Percentiles rank a stretch among this genome's conserved stretches.
Conservation (phyloP, 2,329 filamentous ascomycete species). For the Chaetomiaceae sp. region DNA sequence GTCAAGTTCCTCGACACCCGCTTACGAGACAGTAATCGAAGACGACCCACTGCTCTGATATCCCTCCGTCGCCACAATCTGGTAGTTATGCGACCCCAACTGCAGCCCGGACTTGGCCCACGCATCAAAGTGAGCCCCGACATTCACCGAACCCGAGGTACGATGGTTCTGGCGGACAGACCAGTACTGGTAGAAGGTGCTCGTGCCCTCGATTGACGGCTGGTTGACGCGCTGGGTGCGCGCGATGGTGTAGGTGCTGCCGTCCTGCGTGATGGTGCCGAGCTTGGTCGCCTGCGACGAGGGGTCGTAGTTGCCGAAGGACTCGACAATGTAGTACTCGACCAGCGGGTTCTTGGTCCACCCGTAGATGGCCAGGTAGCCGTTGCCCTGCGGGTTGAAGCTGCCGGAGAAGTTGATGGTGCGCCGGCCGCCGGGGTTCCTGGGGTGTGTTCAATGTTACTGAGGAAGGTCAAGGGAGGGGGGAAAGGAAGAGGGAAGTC, state of each 20-base stretch:
- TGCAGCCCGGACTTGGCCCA: conserved; percentile 44
- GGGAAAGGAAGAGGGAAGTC: no score
- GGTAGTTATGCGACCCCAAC: conserved; percentile 47
- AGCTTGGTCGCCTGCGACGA: conserved; percentile 31
- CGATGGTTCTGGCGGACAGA: conserved; percentile 41
- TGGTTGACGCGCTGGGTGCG: conserved; percentile 27
- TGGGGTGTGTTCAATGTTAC: not conserved
- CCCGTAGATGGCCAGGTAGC: conserved; percentile 33
- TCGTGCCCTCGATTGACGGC: not conserved
- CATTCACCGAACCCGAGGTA: conserved; percentile 45
- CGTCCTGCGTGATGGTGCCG: conserved; percentile 31
- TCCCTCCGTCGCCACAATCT: conserved; percentile 49
- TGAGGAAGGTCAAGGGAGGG: no score
- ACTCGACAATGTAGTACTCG: conserved; percentile 27
- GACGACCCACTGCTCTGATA: conserved; percentile 31
- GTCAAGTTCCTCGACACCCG: no score
- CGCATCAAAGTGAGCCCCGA: conserved; percentile 47
- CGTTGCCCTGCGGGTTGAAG: conserved; percentile 28
- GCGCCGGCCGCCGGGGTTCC: conserved; percentile 35
- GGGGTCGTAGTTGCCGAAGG: conserved; percentile 39
- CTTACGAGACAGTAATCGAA: conserved; percentile 15
- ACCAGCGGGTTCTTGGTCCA: conserved; percentile 31
- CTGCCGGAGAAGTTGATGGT: conserved; percentile 28
- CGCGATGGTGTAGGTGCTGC: conserved; percentile 35
- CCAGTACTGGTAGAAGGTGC: not conserved